phyloP scores from a whole-genome alignment of 225 moss, liverwort and hornwort genomes.

The Neckera pumila region DNA sequence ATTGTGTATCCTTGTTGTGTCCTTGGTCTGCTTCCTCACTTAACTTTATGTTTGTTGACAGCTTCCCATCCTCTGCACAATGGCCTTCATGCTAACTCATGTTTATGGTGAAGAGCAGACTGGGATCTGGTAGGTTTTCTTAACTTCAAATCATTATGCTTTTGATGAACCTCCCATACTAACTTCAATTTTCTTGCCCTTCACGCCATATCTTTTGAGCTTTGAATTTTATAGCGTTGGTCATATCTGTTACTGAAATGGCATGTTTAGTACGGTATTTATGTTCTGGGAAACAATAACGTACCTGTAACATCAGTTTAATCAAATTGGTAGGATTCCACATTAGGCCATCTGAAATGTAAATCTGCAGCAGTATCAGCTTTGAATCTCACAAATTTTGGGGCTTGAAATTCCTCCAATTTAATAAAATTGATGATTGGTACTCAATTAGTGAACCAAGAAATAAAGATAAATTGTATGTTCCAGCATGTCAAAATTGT shows the following conservation, averaged over 20 bases:
- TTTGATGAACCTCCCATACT: neutral
- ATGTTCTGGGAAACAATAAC: neutral
- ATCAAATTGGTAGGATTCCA: neutral
- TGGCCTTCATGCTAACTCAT: neutral
- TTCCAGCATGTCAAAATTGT: neutral
- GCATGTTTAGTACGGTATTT: too few relatives aligned
- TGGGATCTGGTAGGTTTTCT: neutral
- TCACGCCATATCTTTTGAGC: too few relatives aligned
- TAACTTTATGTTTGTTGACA: neutral
- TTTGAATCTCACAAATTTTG: neutral
- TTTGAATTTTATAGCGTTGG: neutral
- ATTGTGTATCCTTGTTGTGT: neutral
- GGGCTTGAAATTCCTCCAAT: neutral
- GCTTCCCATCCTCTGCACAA: neutral
- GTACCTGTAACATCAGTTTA: rapidly evolving
- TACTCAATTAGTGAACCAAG: neutral
- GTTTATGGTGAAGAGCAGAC: neutral
- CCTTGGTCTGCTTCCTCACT: neutral
- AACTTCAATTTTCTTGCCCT: neutral
- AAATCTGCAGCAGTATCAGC: neutral
- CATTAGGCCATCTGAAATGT: neutral
- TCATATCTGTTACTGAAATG: too few relatives aligned
- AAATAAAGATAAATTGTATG: too few relatives aligned
- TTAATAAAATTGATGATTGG: rapidly evolving
- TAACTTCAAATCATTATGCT: neutral